Percentiles rank a stretch among this genome's conserved stretches.
Conservation (phyloP, 2,329 filamentous ascomycete species). For the Claviceps sp. region DNA sequence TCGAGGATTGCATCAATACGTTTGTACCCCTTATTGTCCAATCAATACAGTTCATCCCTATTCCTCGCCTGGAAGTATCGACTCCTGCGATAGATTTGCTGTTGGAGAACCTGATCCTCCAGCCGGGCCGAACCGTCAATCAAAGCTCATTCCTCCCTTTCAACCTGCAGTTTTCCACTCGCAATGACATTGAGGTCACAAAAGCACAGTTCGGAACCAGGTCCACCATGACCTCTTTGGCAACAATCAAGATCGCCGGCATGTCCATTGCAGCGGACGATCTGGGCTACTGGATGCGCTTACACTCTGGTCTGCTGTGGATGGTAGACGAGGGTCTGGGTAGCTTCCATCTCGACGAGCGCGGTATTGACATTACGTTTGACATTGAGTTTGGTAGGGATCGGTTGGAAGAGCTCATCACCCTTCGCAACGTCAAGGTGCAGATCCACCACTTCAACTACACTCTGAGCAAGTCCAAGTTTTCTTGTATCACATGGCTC, state of each 20-base stretch:
- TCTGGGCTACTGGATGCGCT: constrained; percentile 76
- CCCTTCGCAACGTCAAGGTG: constrained; percentile 62
- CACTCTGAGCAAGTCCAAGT: constrained; percentile 57
- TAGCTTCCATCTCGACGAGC: constrained; percentile 72
- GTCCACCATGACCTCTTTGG: constrained; percentile 51
- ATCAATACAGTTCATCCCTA: constrained; percentile 73
- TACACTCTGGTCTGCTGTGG: constrained; percentile 61
- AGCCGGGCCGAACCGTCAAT: constrained; percentile 76
- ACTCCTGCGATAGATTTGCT: constrained; percentile 74
- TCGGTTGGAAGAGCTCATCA: constrained; percentile 66
- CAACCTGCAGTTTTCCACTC: constrained; percentile 65
- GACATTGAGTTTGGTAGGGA: constrained; percentile 75
- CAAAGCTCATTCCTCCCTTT: constrained; percentile 81
- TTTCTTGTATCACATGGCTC: constrained; percentile 67
- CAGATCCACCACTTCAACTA: constrained; percentile 81
- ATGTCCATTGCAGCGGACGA: constrained; percentile 75
- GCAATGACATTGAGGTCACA: constrained; percentile 74
- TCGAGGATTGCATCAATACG: constrained; percentile 63
- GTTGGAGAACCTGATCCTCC: constrained; percentile 79
- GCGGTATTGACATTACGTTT: constrained; percentile 74
- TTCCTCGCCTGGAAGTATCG: constrained; percentile 78
- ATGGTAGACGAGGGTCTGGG: constrained; percentile 75
- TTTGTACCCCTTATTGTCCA: constrained; percentile 69
- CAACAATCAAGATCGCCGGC: constrained; percentile 69
- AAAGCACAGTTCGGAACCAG: constrained; percentile 55